Percentiles rank a stretch among this genome's conserved stretches.
phyloP scores from a whole-genome alignment of 345 rosid genomes.

The Salix koriyanagi region DNA sequence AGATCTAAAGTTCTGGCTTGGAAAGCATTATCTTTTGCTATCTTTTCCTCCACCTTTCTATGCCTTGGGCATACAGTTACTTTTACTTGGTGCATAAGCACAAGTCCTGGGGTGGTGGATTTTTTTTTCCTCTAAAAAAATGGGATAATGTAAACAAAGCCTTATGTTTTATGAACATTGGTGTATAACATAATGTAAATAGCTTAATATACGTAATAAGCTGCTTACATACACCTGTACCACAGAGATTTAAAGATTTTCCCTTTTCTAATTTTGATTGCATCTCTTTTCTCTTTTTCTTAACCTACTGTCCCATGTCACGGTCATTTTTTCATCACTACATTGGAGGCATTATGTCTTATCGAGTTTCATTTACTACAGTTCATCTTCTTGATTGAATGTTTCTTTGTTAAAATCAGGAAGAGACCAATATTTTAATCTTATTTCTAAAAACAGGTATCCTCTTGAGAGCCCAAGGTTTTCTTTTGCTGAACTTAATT shows the following conservation, averaged over 20 bases:
- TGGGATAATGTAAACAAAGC: not conserved
- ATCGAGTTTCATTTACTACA: not conserved
- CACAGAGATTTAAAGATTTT: not conserved
- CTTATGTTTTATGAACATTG: not conserved
- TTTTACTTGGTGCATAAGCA: not conserved
- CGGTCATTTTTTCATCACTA: not conserved
- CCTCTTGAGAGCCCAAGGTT: not conserved
- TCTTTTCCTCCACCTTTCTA: not conserved
- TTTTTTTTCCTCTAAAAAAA: not conserved
- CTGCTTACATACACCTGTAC: not conserved
- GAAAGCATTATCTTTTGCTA: not conserved
- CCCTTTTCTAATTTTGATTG: not conserved
- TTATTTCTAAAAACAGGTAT: constrained; percentile 7
- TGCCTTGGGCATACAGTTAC: not conserved
- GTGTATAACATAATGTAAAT: not conserved
- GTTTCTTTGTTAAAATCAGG: not conserved
- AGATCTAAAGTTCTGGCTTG: not conserved
- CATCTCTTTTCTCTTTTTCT: not conserved
- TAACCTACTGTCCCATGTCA: not conserved
- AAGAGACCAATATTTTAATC: not conserved
- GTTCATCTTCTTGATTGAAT: not conserved
- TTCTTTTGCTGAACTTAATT: not conserved
- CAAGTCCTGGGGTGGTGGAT: not conserved
- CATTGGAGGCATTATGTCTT: not conserved
- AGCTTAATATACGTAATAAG: not conserved